These are phyloP conservation scores for Cladosporium sp. DNA, from an alignment of 2,329 filamentous ascomycete genomes.

Conservation along the genomic window DNA sequence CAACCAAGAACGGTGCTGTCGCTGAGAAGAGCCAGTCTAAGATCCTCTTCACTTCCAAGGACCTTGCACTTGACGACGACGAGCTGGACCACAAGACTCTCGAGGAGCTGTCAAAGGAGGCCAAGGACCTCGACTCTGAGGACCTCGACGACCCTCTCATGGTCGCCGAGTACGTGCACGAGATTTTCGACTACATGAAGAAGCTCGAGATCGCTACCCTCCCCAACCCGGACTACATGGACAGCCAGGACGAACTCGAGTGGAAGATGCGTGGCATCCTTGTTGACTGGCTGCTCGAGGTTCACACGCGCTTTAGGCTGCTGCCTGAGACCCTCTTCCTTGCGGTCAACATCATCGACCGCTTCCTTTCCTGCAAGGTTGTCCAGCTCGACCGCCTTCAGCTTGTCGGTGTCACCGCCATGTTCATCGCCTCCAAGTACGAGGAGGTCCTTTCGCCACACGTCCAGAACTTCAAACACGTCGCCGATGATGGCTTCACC, in stretches of 20 bases:
- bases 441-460: constrained; percentile 97
- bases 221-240: constrained; percentile 93
- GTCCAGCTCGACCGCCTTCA: constrained; percentile 95
- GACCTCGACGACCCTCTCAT: constrained; percentile 92
- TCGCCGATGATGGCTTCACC: constrained; percentile 93
- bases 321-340: constrained; percentile 96
- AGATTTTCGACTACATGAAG: constrained; percentile 94
- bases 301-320: constrained; percentile 93
- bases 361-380: constrained; percentile 91
- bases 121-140: constrained; percentile 73
- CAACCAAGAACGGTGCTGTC: constrained; percentile 51
- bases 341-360: constrained; percentile 96
- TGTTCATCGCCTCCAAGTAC: constrained; percentile 99
- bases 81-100: constrained; percentile 34
- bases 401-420: constrained; percentile 93
- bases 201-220: constrained; percentile 76
- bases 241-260: constrained; percentile 87
- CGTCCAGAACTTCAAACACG: constrained; percentile 93
- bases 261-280: constrained; percentile 99
- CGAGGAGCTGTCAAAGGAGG: constrained; percentile 37
- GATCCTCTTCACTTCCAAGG: constrained; percentile 28
- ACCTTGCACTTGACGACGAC: constrained; percentile 27
- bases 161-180: constrained; percentile 94
- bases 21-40: constrained; percentile 43
- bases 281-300: constrained; percentile 97